Evolutionary conservation across 164 flowering plant genomes (phyloP), one percentile per base, ranked within the genome.

Genomic region (Vitis rupestris): DNA sequence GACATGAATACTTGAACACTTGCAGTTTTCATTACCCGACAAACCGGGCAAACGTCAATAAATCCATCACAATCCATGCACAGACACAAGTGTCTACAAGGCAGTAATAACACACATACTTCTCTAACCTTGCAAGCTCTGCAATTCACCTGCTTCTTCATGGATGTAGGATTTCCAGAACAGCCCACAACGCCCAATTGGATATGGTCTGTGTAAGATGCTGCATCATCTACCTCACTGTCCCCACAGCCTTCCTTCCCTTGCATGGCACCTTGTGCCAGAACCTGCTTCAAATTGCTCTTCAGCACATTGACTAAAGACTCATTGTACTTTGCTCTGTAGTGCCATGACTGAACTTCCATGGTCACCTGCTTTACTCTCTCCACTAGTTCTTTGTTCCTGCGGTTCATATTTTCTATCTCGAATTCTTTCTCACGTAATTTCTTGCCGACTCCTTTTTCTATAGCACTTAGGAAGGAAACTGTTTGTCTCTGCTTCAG

Each of bases 61-160:
- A 83, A 82, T 63, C 63, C 85, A 29, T 83, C 92, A 61, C 95
- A 92, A 48, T 83, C 88, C 70, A 68, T 85, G 70, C 97, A 92
- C 71, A 92, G 66, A 74, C 97, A 86, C 64, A 92, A 68, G 66
- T 92, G 97, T 61, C 95, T 77, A 72, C 97, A 92, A 29, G 97
- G 97, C 77, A 85, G 72, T 65, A 90, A 65, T 78, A 92, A 72
- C 14, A 87, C 61, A 23, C 81, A 79, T 14, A 85, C 92, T 77
- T 86, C 95, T 71, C 84, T 86, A 19, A 56, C 53, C 55, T 74
- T 84, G 84, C 97, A 90, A 8, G 82, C 79, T 70, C 75, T 80
- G 77, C 97, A 92, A 59, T 50, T 65, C 79, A 81, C 76, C 59
- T 72, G 77, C 65, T 72, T 79, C 65, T 63, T 78, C 64, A 50